These are phyloP conservation scores for Paracamarosporium sp. DNA, from an alignment of 2,329 filamentous ascomycete genomes.

Conservation along the genomic window DNA sequence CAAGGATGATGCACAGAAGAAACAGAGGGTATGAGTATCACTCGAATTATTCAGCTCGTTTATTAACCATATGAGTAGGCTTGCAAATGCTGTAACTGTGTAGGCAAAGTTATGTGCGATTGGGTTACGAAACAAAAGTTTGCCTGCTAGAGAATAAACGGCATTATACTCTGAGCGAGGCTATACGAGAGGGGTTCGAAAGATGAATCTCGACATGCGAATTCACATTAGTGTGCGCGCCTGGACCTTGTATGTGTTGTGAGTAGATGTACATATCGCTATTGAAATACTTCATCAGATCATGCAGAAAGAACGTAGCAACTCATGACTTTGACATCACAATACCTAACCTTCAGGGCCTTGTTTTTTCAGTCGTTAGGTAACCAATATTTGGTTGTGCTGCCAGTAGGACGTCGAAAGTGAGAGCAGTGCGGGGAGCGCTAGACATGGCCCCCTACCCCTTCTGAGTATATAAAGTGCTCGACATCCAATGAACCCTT, in stretches of 20 bases:
- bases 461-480: background rate
- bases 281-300: background rate
- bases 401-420: background rate
- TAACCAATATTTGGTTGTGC: background rate
- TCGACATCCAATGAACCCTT: background rate
- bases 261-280: background rate
- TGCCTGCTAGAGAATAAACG: background rate
- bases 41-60: background rate
- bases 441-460: background rate
- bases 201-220: background rate
- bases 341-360: background rate
- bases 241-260: too few relatives aligned
- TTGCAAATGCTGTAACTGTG: slow-evolving; percentile 41
- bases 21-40: slow-evolving; percentile 25
- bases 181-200: background rate
- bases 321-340: background rate
- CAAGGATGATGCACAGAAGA: slow-evolving; percentile 24
- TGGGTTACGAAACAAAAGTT: slow-evolving; percentile 31
- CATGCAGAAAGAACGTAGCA: background rate
- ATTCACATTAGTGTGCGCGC: background rate
- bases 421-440: background rate
- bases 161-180: background rate
- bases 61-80: slow-evolving; percentile 20
- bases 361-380: background rate
- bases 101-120: slow-evolving; percentile 36